Evolutionary conservation across 345 rosid genomes (phyloP).

Genomic region (Carallia pectinifolia): DNA sequence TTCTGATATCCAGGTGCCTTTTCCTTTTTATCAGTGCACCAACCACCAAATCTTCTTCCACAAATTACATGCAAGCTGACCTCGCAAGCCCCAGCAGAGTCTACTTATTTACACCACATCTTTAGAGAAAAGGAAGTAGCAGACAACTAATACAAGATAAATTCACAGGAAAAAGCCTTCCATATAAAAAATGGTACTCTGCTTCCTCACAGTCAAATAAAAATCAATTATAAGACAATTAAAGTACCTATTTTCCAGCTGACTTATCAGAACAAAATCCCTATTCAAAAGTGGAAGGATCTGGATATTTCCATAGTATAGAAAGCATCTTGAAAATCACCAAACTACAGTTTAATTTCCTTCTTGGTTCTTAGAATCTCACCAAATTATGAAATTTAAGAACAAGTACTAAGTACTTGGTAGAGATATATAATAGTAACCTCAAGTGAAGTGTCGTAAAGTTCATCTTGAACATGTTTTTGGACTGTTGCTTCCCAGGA

Average conservation of each 20-base stretch:
- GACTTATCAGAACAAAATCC: background rate
- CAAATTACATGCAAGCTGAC: background rate
- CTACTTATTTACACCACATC: too few relatives aligned
- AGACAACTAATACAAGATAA: background rate
- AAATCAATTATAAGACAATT: background rate
- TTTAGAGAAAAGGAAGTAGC: background rate
- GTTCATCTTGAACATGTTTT: slow-evolving; percentile 85
- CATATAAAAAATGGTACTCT: background rate
- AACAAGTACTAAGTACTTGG: background rate
- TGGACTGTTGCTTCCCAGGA: slow-evolving; percentile 95
- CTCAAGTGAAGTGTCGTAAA: slow-evolving; percentile 69
- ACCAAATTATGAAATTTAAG: background rate
- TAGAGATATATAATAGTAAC: slow-evolving; percentile 31
- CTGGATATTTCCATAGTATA: background rate
- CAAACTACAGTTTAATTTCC: background rate
- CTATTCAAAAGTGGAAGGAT: slow-evolving; percentile 1
- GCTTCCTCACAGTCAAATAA: background rate
- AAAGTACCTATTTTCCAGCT: slow-evolving; percentile 6
- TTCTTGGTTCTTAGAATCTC: background rate
- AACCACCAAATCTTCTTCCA: background rate
- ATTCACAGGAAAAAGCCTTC: background rate
- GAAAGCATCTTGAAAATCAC: background rate
- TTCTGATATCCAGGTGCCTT: background rate
- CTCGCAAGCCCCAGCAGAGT: background rate
- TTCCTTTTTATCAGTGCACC: background rate